phyloP scores from a whole-genome alignment of 2,329 filamentous ascomycete genomes.

The Whalleya microplaca region DNA sequence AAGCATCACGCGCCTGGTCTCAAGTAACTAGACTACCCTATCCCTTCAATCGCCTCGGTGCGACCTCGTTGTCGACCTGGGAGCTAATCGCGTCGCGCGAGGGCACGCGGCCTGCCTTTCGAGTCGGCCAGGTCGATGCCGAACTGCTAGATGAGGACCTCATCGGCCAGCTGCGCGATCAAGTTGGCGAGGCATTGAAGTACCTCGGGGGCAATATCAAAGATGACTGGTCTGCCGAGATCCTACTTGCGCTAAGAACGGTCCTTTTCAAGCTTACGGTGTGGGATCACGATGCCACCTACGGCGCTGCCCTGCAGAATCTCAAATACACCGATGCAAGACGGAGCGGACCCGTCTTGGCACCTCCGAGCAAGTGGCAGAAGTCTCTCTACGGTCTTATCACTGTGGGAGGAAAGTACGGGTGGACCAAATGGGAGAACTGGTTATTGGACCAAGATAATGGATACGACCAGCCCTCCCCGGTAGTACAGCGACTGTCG shows the following conservation, averaged over 20 bases:
- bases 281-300: slow-evolving; percentile 95
- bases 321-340: slow-evolving; percentile 88
- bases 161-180: slow-evolving; percentile 78
- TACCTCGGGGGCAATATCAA: slow-evolving; percentile 77
- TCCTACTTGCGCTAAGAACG: slow-evolving; percentile 74
- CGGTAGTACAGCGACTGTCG: slow-evolving; percentile 60
- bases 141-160: slow-evolving; percentile 94
- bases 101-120: slow-evolving; percentile 82
- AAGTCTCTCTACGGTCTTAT: slow-evolving; percentile 83
- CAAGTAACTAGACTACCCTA: slow-evolving; percentile 62
- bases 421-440: slow-evolving; percentile 89
- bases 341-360: slow-evolving; percentile 61
- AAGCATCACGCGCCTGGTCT: slow-evolving; percentile 57
- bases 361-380: slow-evolving; percentile 77
- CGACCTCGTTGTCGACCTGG: slow-evolving; percentile 61
- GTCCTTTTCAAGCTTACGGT: slow-evolving; percentile 92
- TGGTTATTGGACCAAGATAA: slow-evolving; percentile 79
- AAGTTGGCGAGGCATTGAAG: slow-evolving; percentile 86
- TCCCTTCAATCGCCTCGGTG: slow-evolving; percentile 63
- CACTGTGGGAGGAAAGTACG: slow-evolving; percentile 86
- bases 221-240: slow-evolving; percentile 88
- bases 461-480: slow-evolving; percentile 67
- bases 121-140: slow-evolving; percentile 94
- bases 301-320: slow-evolving; percentile 91
- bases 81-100: slow-evolving; percentile 72